Evolutionary conservation across 495 filamentous ascomycete genomes (phyloP), one percentile per base, ranked within the genome.

Genomic region (Aspergillus hancockii): DNA sequence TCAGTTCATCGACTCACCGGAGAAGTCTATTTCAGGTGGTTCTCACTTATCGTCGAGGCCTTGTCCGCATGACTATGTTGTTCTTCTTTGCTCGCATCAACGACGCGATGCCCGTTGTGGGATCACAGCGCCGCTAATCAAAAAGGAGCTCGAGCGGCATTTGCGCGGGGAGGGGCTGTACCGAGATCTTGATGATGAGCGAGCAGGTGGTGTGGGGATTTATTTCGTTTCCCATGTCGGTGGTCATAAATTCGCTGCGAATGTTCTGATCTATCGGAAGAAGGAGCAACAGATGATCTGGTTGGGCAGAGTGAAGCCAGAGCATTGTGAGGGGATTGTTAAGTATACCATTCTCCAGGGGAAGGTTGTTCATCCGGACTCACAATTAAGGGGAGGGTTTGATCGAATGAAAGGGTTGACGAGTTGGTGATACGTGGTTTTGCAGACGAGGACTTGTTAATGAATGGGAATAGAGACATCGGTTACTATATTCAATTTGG

Each of bases 181-280:
- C 65, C 87, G 94, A 16, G 94, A 98, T 66, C 71, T 90, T 4
- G 85, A 90, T 55, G 94, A 98, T 69, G 86, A 90, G 64, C 72
- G 93, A 25, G 85, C 90, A 0, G 93, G 93, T 9, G 94, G 94
- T 0, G 92, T 90, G 1, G 94, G 92, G 3, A 90, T 98, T 36
- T 94, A 95, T 67, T 97, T 96, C 66, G 91, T 97, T 52, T 92
- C 86, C 57, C 94, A 98, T 70, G 91, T 97, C 0, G 94, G 94
- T 12, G 94, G 94, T 0, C 94, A 98, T 68, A 95, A 96, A 74
- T 98, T 91, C 70, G 83, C 85, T 6, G 94, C 94, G 1, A 98
- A 98, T 67, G 83, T 97, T 54, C 82, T 98, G 72, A 70, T 98
- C 0, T 98, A 98, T 69, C 81, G 94, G 16, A 81, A 87, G 51